Base-by-base conservation (phyloP, 495 filamentous ascomycete species). In the Extremus antarcticus region DNA sequence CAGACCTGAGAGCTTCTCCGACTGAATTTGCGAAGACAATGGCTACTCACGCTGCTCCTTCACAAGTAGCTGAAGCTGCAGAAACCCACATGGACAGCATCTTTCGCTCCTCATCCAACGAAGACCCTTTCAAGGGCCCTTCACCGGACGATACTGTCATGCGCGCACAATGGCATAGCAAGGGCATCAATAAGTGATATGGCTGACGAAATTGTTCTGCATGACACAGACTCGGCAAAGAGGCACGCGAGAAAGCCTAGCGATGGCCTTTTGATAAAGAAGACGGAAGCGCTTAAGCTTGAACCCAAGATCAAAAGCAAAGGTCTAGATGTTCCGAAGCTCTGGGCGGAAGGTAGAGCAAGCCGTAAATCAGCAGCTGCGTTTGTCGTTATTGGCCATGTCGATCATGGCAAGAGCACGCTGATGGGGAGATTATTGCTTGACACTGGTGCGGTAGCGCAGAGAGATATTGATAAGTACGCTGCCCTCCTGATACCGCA, bases 321-420 rank as follows among this genome's bases (percentile, higher is more conserved):
- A 65, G 90, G 90, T 53, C 69, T 97, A 17, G 79, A 97, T 66
- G 90, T 97, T 3, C 59, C 55, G n/a, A 62, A 55, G 46, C 61
- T 91, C 11, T 78, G 81, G 43, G 91, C 91, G 59, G 92, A 86
- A 63, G 78, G 83, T 62, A 89, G 84, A 55, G 75, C 78, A 21
- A 82, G 80, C 39, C 74, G 74, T 58, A 98, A 96, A 69, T 84
- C 85, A 53, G 80, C 78, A 35, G 90, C 88, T 47, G 96, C 88
- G 63, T 97, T 98, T 72, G 90, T 96, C 13, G 92, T 98, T 3
- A 91, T 98, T 63, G 89, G 92, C 35, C 92, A 98, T 70, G 92
- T 98, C 45, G 92, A 98, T 70, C 89, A 91, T 43, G 92, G 92
- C 25, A 98, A 98, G 70, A 95, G 89, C 70, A 98, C 92, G 16